Evolutionary conservation across 2,329 filamentous ascomycete species (phyloP), one percentile per base, ranked within the genome.

Genomic region (Aspergillus viridinutans): DNA sequence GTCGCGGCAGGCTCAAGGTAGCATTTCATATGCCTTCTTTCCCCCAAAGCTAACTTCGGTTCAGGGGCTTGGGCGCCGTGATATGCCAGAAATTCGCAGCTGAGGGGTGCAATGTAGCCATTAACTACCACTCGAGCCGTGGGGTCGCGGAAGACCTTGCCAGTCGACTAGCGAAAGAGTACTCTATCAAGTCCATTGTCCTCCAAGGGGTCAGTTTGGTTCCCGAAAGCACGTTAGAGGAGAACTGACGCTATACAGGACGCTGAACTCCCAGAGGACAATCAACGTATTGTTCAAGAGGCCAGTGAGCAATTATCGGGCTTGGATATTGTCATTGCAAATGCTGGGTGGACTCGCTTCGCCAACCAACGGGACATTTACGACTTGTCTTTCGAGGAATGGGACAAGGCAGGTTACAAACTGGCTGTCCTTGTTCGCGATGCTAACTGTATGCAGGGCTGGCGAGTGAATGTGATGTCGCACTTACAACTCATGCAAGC

Each of bases 81-180:
- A 79, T 87, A 6, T 80, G 79, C 49, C 80, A 81, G 49, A 80
- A 83, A 21, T 87, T 90, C 64, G 87, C 86, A 4, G 72, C 77
- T 47, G 77, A 84, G 64, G 85, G 86, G 47, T 81, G 81, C 67
- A 83, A 86, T 54, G 76, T 90, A 1, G 81, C 83, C 3, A 79
- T 91, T 67, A 90, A 90, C 76, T 90, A 89, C 73, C 78, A 79
- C 71, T 81, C 78, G 61, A 83, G 83, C 67, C 65, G 75, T 23
- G 76, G 78, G 21, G 79, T 84, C 2, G 88, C 87, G 7, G 69
- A 81, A 32, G 70, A 75, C 2, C 74, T 89, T 83, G 81, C 71
- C 5, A 20, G 5, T 47, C n/a, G 12, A 17, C 14, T 47, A 1
- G 20, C 21, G 0, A 21, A 25, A 7, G 20, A 10, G 5, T 47